Evolutionary conservation across 495 filamentous ascomycete species (phyloP).

Genomic region (Niebla homalea): DNA sequence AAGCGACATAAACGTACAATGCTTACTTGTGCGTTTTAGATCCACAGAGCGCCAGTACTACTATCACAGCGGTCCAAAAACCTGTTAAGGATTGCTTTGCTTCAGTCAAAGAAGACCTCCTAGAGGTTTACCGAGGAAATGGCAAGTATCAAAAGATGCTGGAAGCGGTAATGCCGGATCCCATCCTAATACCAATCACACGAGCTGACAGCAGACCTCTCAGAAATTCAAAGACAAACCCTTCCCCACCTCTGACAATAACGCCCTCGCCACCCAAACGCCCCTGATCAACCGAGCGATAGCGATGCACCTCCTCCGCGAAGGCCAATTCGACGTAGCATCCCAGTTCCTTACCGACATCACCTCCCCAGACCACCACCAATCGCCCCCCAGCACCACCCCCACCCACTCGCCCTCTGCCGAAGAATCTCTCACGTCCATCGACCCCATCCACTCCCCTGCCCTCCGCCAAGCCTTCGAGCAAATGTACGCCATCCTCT

Average conservation of each 20-base stretch:
- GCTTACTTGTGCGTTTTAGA: conserved; percentile 32
- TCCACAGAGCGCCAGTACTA: conserved; percentile 52
- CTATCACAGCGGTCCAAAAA: conserved; percentile 71
- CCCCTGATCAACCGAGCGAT: conserved; percentile 81
- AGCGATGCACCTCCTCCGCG: conserved; percentile 87
- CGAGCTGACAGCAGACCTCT: neutral
- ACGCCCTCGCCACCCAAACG: conserved; percentile 63
- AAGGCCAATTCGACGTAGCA: conserved; percentile 84
- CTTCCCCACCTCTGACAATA: conserved; percentile 62
- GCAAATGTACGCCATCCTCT: conserved; percentile 81
- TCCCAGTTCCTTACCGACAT: conserved; percentile 63
- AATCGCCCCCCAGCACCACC: neutral
- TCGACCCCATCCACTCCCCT: conserved; percentile 46
- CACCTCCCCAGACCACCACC: conserved; percentile 19
- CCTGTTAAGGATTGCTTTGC: conserved; percentile 69
- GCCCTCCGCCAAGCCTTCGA: conserved; percentile 67
- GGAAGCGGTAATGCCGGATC: conserved; percentile 48
- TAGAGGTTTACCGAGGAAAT: conserved; percentile 61
- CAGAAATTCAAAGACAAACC: conserved; percentile 63
- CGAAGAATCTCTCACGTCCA: conserved; percentile 25
- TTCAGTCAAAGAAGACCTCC: conserved; percentile 61
- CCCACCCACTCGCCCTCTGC: conserved; percentile 15
- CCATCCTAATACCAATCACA: neutral
- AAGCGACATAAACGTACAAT: neutral
- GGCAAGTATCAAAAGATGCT: conserved; percentile 72